Evolutionary conservation across 2,329 filamentous ascomycete species (phyloP), one percentile per base, ranked within the genome.

Genomic region (Colletotrichum somersetense): DNA sequence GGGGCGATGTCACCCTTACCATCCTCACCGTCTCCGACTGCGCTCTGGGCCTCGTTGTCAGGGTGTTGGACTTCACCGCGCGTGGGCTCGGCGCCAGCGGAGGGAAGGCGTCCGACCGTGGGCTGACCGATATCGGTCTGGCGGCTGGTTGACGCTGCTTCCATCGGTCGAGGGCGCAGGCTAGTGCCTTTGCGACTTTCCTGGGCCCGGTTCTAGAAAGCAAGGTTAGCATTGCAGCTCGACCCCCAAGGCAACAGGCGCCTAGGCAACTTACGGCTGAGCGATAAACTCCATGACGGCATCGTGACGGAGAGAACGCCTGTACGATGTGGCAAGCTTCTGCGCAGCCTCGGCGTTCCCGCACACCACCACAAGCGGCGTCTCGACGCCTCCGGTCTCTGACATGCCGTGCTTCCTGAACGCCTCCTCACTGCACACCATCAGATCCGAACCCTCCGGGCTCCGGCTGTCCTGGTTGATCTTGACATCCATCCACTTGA

Each of bases 401-500:
- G 70, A 55, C 26, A 62, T 6, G 74, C 58, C 1, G 52, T 67
- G 18, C 71, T 67, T 20, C 71, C 58, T 0, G 75, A 79, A 18
- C 66, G 79, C 7, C 69, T 78, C 65, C 26, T 79, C 79, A 33
- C 75, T 78, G 53, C 77, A 80, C 1, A 80, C 48, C 30, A 74
- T 74, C 12, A 81, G 52, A 18, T 79, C 76, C 5, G 77, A 66
- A 2, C 76, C 40, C 3, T 64, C 38, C 0, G 62, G 38, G 14
- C n/a, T 0, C 71, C 69, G 38, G 30, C 6, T 4, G 67, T 65
- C 26, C 2, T 70, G 62, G 35, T 40, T 40, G 16, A 81, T 74
- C 2, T 77, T 74, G 72, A 83, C 80, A 3, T 76, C 77, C 57
- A 82, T 81, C 81, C 82, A 83, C 33, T 75, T 76, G 44, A 75